These are phyloP conservation scores for Spiraea crenata DNA, from an alignment of 331 rosid species.

Conservation along the genomic window DNA sequence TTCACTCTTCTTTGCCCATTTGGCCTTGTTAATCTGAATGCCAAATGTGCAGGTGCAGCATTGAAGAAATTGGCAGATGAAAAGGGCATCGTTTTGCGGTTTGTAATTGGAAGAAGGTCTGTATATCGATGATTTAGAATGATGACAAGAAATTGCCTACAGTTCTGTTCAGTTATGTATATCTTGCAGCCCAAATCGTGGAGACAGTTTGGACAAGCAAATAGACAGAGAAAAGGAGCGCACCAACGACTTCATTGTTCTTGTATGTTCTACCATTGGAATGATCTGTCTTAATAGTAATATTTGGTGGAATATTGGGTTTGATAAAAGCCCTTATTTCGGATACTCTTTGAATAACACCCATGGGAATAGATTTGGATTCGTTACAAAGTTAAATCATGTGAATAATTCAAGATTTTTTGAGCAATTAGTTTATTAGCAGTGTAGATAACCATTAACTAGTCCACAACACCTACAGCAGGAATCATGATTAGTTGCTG, in stretches of 20 bases:
- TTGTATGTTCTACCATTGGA: conserved; percentile 42
- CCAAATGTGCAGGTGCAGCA: conserved; percentile 40
- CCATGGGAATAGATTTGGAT: not conserved
- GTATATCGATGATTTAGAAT: conserved; percentile 24
- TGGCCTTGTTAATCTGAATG: conserved; percentile 8
- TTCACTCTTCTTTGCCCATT: not conserved
- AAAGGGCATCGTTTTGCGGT: conserved; percentile 53
- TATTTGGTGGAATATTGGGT: conserved; percentile 15
- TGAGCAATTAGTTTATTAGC: not conserved
- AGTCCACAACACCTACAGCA: not conserved
- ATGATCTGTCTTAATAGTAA: conserved; percentile 13
- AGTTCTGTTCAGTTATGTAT: conserved; percentile 21
- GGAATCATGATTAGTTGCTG: not conserved
- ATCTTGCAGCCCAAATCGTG: conserved; percentile 60
- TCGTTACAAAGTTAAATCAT: not conserved
- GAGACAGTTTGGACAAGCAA: conserved; percentile 65
- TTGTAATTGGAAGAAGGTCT: conserved; percentile 64
- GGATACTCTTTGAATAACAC: not conserved
- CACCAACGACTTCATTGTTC: conserved; percentile 60
- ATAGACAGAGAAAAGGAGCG: conserved; percentile 50
- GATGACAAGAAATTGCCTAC: conserved; percentile 21
- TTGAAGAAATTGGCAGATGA: conserved; percentile 41
- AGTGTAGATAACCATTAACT: not conserved
- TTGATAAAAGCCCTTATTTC: not conserved
- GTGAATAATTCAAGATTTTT: not conserved